Evolutionary conservation across 2,329 filamentous ascomycete species (phyloP).

Genomic region (Exophiala viscosa): DNA sequence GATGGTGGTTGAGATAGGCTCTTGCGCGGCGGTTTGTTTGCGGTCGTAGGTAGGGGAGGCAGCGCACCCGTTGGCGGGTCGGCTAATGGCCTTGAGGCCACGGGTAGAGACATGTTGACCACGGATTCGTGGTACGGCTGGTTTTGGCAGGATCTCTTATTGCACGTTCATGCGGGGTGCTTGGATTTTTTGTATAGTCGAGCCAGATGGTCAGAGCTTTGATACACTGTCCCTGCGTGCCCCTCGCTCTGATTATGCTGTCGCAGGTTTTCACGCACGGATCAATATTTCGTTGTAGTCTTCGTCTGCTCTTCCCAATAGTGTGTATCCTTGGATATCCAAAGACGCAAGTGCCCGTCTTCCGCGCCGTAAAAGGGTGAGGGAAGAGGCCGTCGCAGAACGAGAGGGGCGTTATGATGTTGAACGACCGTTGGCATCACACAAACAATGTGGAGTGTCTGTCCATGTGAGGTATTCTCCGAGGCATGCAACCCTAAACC

Average conservation of each 20-base stretch:
- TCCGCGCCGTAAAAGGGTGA: background rate
- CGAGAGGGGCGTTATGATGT: conserved; percentile 4
- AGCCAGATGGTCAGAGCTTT: too few relatives aligned
- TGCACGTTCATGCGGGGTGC: conserved; percentile 10
- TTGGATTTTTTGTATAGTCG: background rate
- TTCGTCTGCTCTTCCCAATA: background rate
- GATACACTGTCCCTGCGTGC: too few relatives aligned
- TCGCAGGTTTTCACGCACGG: conserved; percentile 1
- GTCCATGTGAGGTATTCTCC: conserved; percentile 9
- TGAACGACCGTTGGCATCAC: conserved; percentile 3
- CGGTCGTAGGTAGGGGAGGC: conserved; percentile 62
- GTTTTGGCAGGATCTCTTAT: conserved; percentile 1
- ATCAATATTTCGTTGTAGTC: background rate
- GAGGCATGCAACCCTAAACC: conserved; percentile 13
- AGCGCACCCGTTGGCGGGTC: conserved; percentile 69
- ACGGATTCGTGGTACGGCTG: background rate
- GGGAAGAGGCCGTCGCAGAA: conserved; percentile 6
- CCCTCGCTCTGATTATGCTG: background rate
- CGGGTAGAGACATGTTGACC: conserved; percentile 23
- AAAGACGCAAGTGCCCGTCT: conserved; percentile 3
- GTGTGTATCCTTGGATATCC: background rate
- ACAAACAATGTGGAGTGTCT: conserved; percentile 9
- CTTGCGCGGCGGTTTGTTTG: conserved; percentile 65
- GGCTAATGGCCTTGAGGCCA: conserved; percentile 51
- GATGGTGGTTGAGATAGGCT: conserved; percentile 46